Base-by-base conservation (phyloP, 306 rosid species). In the Lagenaria siceraria region DNA sequence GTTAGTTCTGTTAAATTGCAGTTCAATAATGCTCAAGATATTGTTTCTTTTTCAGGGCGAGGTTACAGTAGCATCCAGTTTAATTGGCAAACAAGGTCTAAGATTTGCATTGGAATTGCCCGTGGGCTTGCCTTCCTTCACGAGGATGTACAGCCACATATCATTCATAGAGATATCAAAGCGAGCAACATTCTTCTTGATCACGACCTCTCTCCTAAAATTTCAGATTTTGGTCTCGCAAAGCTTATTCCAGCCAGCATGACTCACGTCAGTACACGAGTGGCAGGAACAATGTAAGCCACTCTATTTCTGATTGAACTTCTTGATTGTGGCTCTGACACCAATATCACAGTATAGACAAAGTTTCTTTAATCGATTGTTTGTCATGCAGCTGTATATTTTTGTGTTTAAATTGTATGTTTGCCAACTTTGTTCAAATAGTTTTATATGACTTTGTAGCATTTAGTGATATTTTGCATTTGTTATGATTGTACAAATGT, bases 211-310 rank as follows among this genome's bases (percentile, higher is more conserved):
- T 78, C 84, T 15, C 97, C 99, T 40, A 95, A 87, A 79, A 95
- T 95, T 79, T 88, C 99, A 29, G 99, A 95, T 85, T 95, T 95
- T 61, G 99, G 99, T 33, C 99, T 95, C 14, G 99, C 99, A 52
- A 95, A 90, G 83, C 97, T 95, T 54, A 81, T 95, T 74, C 97
- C 99, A 4, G 76, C 98, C 29, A 87, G 91, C 79, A 75, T 86
- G 85, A 87, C 97, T 82, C 99, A 95, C 25, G 91, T 92, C 72
- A 95, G 98, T 83, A 95, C 99, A n/a, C 97, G 99, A 22, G 99
- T 95, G 54, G 99, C 99, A 24, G 99, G 99, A 88, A 95, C 99
- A 38, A 71, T 95, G 99, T 95, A 83, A 89, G 97, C 78, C 43
- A 71, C 35, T 71, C 11, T 27, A 71, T 73, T 73, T 46, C 42